These are phyloP conservation scores for Passalora sequoiae DNA, from an alignment of 2,329 filamentous ascomycete species.

Conservation along the genomic window DNA sequence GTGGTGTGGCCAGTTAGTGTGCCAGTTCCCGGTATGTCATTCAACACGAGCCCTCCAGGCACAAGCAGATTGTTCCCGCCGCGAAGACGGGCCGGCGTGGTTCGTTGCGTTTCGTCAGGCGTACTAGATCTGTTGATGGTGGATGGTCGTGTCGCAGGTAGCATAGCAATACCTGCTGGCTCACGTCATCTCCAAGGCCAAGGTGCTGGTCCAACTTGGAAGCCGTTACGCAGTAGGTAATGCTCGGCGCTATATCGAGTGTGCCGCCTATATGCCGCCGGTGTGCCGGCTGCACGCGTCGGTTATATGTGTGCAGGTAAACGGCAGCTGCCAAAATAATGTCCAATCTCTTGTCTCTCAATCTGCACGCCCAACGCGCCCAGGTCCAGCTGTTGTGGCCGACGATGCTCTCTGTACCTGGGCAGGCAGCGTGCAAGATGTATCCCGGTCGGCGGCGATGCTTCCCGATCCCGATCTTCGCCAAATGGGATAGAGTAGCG, in stretches of 20 bases:
- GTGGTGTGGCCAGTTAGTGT: conserved; percentile 2
- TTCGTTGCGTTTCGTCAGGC: not conserved
- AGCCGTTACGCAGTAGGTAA: no score
- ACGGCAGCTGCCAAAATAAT: no score
- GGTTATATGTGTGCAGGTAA: no score
- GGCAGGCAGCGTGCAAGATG: not conserved
- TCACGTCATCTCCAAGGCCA: not conserved
- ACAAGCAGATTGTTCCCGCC: not conserved
- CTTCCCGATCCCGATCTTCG: not conserved
- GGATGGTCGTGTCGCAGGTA: not conserved
- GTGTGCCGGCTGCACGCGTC: no score
- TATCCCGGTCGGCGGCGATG: not conserved
- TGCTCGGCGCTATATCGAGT: not conserved
- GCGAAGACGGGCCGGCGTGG: not conserved
- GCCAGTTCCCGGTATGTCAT: conserved; percentile 4
- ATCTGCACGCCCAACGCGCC: not conserved
- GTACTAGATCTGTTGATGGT: conserved; percentile 7
- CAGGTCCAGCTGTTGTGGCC: not conserved
- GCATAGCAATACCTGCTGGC: not conserved
- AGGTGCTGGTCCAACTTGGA: not conserved
- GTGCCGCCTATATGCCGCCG: not conserved
- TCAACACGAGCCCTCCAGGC: conserved; percentile 4
- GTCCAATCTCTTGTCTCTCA: not conserved
- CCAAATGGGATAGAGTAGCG: no score
- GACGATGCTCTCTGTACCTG: no score